Evolutionary conservation across 2,329 filamentous ascomycete genomes (phyloP).

Genomic region (Botrytis tulipae): DNA sequence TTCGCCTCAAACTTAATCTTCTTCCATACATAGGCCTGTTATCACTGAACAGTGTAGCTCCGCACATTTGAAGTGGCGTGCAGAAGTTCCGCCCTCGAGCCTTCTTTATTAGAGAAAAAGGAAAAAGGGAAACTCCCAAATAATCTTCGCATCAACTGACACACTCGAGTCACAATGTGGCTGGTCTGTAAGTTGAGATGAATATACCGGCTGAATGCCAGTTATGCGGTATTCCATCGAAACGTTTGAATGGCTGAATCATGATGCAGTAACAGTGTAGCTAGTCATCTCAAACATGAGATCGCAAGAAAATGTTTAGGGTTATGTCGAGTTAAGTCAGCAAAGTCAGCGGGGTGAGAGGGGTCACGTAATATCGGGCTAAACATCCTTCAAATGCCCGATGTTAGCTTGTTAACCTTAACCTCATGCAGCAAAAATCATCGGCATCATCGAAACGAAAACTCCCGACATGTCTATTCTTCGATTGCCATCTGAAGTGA

Average conservation of each 20-base stretch:
- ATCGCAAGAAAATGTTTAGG: neutral
- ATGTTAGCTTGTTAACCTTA: neutral
- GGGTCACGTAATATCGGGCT: neutral
- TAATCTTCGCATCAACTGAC: neutral
- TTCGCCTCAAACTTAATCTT: neutral
- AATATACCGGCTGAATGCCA: neutral
- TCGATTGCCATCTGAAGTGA: conserved; percentile 6
- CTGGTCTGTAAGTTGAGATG: neutral
- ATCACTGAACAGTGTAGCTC: neutral
- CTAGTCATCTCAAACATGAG: conserved; percentile 1
- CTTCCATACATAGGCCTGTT: neutral
- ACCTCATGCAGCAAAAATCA: neutral
- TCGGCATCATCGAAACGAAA: neutral
- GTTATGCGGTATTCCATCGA: neutral
- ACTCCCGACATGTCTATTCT: neutral
- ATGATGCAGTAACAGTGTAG: neutral
- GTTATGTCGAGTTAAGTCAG: neutral
- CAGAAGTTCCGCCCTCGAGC: neutral
- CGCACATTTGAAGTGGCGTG: neutral
- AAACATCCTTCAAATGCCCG: neutral
- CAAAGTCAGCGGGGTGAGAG: too few relatives aligned
- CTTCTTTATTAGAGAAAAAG: neutral
- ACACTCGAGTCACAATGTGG: neutral
- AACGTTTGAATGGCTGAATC: neutral
- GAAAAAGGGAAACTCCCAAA: neutral